Evolutionary conservation across 306 rosid species (phyloP).

Genomic region (Dryas alaskensis): DNA sequence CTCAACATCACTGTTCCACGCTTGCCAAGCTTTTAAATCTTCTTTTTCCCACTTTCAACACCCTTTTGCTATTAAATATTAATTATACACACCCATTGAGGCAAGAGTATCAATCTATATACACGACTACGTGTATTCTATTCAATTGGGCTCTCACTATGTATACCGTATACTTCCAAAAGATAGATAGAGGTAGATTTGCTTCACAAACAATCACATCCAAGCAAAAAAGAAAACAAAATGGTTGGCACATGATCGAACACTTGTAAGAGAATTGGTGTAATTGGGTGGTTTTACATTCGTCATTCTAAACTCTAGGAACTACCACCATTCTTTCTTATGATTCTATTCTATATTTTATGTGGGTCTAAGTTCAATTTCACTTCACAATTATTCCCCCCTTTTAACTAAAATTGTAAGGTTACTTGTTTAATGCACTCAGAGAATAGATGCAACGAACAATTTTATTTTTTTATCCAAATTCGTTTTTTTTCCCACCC

Average conservation of each 20-base stretch:
- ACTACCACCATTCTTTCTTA: constrained; percentile 27
- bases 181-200: neutral
- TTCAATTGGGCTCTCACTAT: neutral
- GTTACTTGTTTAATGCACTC: neutral
- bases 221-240: too few species aligned
- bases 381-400: constrained; percentile 20
- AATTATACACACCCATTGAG: constrained; percentile 5
- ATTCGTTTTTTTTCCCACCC: neutral
- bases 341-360: constrained; percentile 17
- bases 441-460: constrained; percentile 7
- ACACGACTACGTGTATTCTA: neutral
- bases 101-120: constrained; percentile 14
- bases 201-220: neutral
- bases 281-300: constrained; percentile 14
- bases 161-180: neutral
- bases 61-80: constrained; percentile 18
- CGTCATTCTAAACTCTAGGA: constrained; percentile 6
- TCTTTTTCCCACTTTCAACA: constrained; percentile 22
- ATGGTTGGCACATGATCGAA: neutral
- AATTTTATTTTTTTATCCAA: neutral
- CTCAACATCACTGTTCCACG: constrained; percentile 38
- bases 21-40: constrained; percentile 26
- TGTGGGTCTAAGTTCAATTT: constrained; percentile 20
- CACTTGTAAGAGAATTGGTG: neutral
- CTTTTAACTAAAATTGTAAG: constrained; percentile 15